Evolutionary conservation across 1,284 basidiomycete genomes (phyloP), one percentile per base, ranked within the genome.

Genomic region (Ceratobasidium sp.): DNA sequence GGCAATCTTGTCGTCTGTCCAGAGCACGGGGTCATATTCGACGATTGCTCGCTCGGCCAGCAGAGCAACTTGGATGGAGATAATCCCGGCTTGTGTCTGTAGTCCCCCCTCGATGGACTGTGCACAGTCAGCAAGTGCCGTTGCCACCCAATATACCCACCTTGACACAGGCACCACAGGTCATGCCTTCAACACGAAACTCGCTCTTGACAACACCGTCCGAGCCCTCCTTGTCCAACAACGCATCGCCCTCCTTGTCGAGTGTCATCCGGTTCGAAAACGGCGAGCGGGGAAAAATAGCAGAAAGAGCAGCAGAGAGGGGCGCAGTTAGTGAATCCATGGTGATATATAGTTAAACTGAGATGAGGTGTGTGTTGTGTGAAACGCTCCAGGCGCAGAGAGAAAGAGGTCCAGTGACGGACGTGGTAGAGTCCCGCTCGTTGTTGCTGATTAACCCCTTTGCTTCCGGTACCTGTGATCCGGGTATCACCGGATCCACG

Each of bases 71-170:
- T 94, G 93, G 70, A 98, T 82, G 6, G 89, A 92, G 70, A 88
- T 79, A 68, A 99, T 96, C 25, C 97, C 97, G 22, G 87, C 80
- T 78, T 96, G 92, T 12, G 83, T 82, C 71, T 89, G 83, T n/a
- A 99, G 85, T 82, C 93, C 92, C 25, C 88, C 86, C 78, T 99
- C 97, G 73, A 99, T 98, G n/a, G 93, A 88, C 91, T 93, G 67
- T 1, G 31, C 5, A 29, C 29, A 54, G 27, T 60, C 42, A 50
- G 58, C 38, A 38, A 27, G 8, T 2, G 15, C 12, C 25, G 34
- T 3, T 17, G 31, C 13, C 15, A 54, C 49, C 31, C 22, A 3
- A 17, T 31, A 55, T n/a, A 78, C 86, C 74, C 75, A 91, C 92
- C 85, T 93, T 89, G n/a, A 95, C 93, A 75, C 93, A 95, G 45